Conservation (phyloP, 1,284 basidiomycete species). For the Ganoderma sinense region DNA sequence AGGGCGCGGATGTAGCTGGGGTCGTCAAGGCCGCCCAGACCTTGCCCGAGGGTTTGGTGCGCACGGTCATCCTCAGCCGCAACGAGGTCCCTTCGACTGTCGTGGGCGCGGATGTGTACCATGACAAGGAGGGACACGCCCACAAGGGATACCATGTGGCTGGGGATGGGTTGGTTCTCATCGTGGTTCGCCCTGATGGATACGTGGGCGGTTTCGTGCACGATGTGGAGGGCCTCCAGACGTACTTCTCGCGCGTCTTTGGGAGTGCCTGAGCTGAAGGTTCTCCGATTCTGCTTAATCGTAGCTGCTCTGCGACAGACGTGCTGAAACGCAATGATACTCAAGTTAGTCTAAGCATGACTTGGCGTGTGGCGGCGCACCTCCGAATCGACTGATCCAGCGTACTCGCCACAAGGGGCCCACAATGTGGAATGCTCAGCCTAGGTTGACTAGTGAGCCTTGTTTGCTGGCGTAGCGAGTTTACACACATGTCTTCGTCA, state of each 20-base stretch:
- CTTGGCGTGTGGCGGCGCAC: too few species aligned
- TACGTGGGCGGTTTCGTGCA: constrained; percentile 35
- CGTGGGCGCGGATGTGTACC: constrained; percentile 3
- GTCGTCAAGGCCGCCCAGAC: neutral
- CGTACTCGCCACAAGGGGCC: too few species aligned
- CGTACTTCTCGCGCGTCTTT: constrained; percentile 27
- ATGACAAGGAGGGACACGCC: constrained; percentile 32
- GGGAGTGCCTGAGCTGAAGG: neutral
- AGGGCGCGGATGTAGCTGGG: neutral
- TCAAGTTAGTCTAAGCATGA: too few species aligned
- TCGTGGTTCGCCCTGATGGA: constrained; percentile 37
- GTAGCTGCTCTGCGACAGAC: too few species aligned
- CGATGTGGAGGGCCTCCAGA: constrained; percentile 23
- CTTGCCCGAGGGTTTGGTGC: constrained; percentile 13
- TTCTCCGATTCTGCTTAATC: too few species aligned
- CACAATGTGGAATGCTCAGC: too few species aligned
- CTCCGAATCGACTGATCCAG: too few species aligned
- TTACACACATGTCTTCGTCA: too few species aligned
- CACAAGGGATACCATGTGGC: constrained; percentile 28
- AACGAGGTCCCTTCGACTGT: constrained; percentile 9
- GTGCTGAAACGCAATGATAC: too few species aligned
- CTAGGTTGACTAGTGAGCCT: too few species aligned
- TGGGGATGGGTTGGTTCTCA: constrained; percentile 15
- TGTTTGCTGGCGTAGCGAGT: too few species aligned
- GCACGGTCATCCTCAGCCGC: constrained; percentile 21